Base-by-base conservation (phyloP, 805 yeast genomes). In the Jamesozyma jinghongensis region DNA sequence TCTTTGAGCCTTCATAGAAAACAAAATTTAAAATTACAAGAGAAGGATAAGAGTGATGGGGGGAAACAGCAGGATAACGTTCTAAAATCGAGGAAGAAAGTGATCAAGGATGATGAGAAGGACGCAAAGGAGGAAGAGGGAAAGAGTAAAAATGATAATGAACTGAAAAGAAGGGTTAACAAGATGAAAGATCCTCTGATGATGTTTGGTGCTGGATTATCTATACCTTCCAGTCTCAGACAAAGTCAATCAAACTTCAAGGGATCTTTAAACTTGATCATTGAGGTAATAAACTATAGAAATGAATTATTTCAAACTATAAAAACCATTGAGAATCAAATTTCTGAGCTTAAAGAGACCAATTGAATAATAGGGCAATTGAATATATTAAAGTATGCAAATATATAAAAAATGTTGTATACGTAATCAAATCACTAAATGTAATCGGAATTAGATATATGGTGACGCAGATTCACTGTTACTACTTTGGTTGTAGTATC, bases 121-220 rank as follows among this genome's bases (percentile, higher is more conserved):
- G 20, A n/a, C 16, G 17, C 31, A 34, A 19, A 25, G 36, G 22
- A 20, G 34, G 27, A 40, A 39, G 28, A 26, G 36, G 11, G 41
- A 41, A 41, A 14, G 29, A 27, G 34, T 32, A 32, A 38, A 5
- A 27, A 25, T 31, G 29, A 38, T 33, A 17, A 26, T 26, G 22
- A 32, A 36, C 19, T 19, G 34, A 28, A 36, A 34, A 22, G 38
- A 29, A n/a, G 35, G 32, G 34, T 8, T 26, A 22, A 38, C 22
- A 39, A 42, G 27, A 32, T 19, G n/a, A 38, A 35, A 30, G 39
- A 59, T 32, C 62, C 64, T 7, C 47, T 59, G 6, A 36, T 36
- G 6, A 59, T 59, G 64, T 59, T 59, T 46, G 62, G 61, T 1
- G 60, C 54, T 11, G 54, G 48, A 3, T 44, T 59, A 13, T 43